Conservation (phyloP, 139 green algal genomes). For the Chlamydomonas sphaeroides region DNA sequence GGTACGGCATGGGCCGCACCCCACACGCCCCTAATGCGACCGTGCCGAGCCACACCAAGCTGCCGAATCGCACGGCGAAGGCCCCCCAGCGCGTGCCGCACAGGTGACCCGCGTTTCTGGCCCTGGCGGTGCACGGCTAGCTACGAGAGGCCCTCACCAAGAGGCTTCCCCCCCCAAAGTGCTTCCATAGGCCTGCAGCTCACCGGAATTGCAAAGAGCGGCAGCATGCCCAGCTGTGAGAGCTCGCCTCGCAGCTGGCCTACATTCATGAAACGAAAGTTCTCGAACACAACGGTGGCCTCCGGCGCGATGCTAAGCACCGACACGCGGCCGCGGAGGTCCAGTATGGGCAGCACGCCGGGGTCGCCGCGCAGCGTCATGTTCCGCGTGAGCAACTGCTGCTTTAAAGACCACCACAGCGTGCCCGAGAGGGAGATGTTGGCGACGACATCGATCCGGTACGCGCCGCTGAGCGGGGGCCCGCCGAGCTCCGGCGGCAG, state of each 20-base stretch:
- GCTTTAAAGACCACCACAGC: not conserved
- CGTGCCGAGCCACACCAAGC: too few species aligned
- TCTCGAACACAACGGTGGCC: not conserved
- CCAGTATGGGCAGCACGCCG: not conserved
- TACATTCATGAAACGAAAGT: not conserved
- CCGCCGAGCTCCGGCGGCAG: too few species aligned
- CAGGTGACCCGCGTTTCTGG: too few species aligned
- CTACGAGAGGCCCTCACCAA: too few species aligned
- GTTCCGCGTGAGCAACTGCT: too few species aligned
- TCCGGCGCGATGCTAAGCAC: not conserved
- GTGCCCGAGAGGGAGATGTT: not conserved
- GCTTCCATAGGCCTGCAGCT: not conserved
- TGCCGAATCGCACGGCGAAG: not conserved
- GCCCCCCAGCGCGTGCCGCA: not conserved
- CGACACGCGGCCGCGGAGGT: not conserved
- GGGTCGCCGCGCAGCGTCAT: not conserved
- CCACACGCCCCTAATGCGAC: too few species aligned
- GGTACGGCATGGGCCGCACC: too few species aligned
- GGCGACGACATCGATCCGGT: not conserved
- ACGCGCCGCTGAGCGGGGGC: too few species aligned
- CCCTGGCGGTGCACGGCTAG: too few species aligned
- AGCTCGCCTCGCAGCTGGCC: not conserved
- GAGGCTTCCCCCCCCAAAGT: not conserved
- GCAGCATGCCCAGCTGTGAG: not conserved
- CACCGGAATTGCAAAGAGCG: conserved; percentile 7